phyloP scores from a whole-genome alignment of 1,139 yeast genomes.

The Saccharomycopsis crataegensis region DNA sequence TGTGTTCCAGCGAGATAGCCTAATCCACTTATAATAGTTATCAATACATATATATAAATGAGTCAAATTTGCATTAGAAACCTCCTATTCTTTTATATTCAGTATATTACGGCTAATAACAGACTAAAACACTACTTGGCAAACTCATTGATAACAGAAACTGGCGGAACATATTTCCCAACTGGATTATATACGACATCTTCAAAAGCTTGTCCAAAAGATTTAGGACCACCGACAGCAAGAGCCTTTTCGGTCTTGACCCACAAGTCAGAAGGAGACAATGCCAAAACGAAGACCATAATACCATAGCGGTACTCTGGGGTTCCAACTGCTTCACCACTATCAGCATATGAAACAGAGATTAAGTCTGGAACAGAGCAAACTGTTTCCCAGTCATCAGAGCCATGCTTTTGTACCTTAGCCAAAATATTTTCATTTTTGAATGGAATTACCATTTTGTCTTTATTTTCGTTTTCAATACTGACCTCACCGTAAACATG shows the following conservation, averaged over 20 bases:
- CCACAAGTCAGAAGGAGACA: slow-evolving; percentile 37
- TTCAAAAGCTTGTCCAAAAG: slow-evolving; percentile 31
- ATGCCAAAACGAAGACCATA: slow-evolving; percentile 34
- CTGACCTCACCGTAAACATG: slow-evolving; percentile 41
- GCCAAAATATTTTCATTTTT: slow-evolving; percentile 40
- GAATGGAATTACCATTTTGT: slow-evolving; percentile 34
- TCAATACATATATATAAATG: too few relatives aligned
- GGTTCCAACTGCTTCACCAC: slow-evolving; percentile 42
- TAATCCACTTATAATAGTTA: too few relatives aligned
- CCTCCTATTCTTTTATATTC: too few relatives aligned
- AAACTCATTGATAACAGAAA: slow-evolving; percentile 37
- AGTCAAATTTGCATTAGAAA: too few relatives aligned
- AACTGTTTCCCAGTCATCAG: slow-evolving; percentile 25
- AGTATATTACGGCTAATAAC: too few relatives aligned
- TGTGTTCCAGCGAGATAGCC: too few relatives aligned
- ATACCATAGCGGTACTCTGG: slow-evolving; percentile 42
- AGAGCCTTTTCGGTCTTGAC: slow-evolving; percentile 31
- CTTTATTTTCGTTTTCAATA: slow-evolving; percentile 28
- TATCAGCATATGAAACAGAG: slow-evolving; percentile 35
- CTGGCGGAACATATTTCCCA: slow-evolving; percentile 31
- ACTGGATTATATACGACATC: slow-evolving; percentile 32
- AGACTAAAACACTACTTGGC: too few relatives aligned
- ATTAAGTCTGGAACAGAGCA: slow-evolving; percentile 42
- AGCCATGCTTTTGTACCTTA: slow-evolving; percentile 22
- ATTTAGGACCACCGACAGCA: slow-evolving; percentile 36